Evolutionary conservation across 306 rosid species (phyloP).

Genomic region (Prinsepia uniflora): DNA sequence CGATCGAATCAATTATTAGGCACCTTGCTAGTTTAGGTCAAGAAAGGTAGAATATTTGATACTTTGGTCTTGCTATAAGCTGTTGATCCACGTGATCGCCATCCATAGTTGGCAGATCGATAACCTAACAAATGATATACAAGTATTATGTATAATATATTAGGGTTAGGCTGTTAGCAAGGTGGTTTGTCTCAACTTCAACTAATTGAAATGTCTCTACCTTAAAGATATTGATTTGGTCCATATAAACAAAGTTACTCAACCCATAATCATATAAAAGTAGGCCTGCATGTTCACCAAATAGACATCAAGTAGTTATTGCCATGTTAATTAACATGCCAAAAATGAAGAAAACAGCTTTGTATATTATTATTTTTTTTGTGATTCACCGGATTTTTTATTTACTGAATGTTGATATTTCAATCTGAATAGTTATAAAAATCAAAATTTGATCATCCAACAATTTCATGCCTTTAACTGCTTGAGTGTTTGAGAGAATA

Average conservation of each 20-base stretch:
- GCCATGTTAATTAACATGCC: conserved; percentile 6
- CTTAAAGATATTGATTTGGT: not conserved
- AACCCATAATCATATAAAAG: not conserved
- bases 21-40: not conserved
- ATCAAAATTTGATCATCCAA: no score
- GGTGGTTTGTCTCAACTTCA: conserved; percentile 23
- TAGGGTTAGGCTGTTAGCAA: conserved; percentile 2
- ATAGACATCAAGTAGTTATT: conserved; percentile 3
- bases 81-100: conserved; percentile 9
- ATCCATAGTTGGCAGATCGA: conserved; percentile 20
- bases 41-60: not conserved
- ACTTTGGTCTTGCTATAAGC: conserved; percentile 1
- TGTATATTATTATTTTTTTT: no score
- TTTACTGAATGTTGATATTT: no score
- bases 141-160: not conserved
- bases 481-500: not conserved
- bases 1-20: no score
- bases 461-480: not conserved
- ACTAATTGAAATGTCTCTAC: conserved; percentile 8
- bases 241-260: not conserved
- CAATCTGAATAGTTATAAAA: no score
- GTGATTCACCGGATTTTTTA: no score
- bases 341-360: not conserved
- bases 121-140: conserved; percentile 10
- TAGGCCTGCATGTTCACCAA: conserved; percentile 11